Percentiles rank a stretch among this genome's conserved stretches.
phyloP scores from a whole-genome alignment of 2,329 filamentous ascomycete species.

The Cryphonectria nitschkei region DNA sequence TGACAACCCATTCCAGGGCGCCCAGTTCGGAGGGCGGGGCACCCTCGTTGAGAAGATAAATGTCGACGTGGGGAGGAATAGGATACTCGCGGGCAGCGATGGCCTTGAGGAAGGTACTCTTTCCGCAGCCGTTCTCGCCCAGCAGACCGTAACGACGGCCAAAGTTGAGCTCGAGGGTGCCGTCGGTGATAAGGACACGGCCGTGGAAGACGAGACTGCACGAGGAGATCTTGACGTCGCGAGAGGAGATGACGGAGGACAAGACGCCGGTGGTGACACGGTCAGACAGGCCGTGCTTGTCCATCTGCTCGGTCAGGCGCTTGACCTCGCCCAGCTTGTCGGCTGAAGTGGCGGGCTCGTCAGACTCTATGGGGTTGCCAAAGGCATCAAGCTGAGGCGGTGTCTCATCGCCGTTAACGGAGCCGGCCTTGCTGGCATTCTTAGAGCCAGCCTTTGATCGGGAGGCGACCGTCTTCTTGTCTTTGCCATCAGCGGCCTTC shows the following conservation, averaged over 20 bases:
- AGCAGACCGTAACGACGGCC: constrained; percentile 92
- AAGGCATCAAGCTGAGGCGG: constrained; percentile 58
- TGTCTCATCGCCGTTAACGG: constrained; percentile 70
- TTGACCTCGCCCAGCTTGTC: constrained; percentile 81
- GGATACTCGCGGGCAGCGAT: constrained; percentile 94
- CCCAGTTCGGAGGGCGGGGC: constrained; percentile 86
- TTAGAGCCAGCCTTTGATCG: constrained; percentile 70
- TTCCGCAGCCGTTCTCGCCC: constrained; percentile 99
- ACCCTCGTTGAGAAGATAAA: constrained; percentile 97
- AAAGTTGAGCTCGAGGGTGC: constrained; percentile 89
- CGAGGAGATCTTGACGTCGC: constrained; percentile 97
- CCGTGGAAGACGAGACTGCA: constrained; percentile 96
- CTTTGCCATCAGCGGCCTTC: constrained; percentile 73
- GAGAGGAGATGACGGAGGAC: constrained; percentile 79
- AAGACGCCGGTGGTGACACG: constrained; percentile 98
- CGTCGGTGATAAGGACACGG: constrained; percentile 91
- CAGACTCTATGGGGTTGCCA: constrained; percentile 58
- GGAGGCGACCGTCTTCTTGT: constrained; percentile 76
- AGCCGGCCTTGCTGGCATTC: constrained; percentile 63
- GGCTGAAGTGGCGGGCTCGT: constrained; percentile 69
- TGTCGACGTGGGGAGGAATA: constrained; percentile 94
- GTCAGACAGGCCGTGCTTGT: constrained; percentile 94
- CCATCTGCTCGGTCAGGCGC: constrained; percentile 89
- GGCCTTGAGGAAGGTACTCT: constrained; percentile 95
- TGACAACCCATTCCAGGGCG: constrained; percentile 96